Base-by-base conservation (phyloP, 768 basidiomycete species). In the Neoboletus magnificus region DNA sequence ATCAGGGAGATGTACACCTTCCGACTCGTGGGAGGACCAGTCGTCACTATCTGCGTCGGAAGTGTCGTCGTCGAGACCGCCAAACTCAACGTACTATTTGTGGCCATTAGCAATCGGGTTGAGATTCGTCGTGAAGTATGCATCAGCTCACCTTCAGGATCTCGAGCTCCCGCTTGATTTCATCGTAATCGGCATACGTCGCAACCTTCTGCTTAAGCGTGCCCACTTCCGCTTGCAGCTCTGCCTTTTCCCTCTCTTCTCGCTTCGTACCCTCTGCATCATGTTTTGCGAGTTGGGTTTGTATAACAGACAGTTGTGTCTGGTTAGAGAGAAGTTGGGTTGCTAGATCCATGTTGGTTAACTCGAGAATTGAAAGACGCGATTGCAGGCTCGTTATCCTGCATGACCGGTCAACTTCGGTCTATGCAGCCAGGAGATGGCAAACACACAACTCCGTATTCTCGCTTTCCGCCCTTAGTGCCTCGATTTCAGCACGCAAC, bases 91-190 rank as follows among this genome's bases (percentile, higher is more conserved):
- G 62, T 88, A 98, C 97, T 98, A 62, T 30, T 47, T 29, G 25
- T 41, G 48, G 30, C 22, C 41, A 32, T 55, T 18, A 46, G 22
- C 1, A 12, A 23, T 41, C n/a, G 23, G 2, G 27, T 37, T n/a
- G 12, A 30, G 11, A 25, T 32, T 6, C 2, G 4, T 29, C 20
- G n/a, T 5, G n/a, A 27, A 9, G 13, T 9, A 16, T 10, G 11
- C 10, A 13, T 10, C 2, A 13, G 66, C 74, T 44, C 47, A 91
- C 97, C 84, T 99, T 98, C 92, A 98, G 91, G 60, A 99, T 98
- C 66, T 94, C 94, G 29, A 99, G 79, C 70, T 99, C 97, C 27
- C 97, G 87, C 76, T 98, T 98, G 66, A 98, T 85, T 74, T 98
- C 95, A 65, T 98, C 96, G 64, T 99, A 98, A 71, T 99, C 93